Base-by-base conservation (phyloP, 2,329 filamentous ascomycete genomes). In the Fusarium sp. region DNA sequence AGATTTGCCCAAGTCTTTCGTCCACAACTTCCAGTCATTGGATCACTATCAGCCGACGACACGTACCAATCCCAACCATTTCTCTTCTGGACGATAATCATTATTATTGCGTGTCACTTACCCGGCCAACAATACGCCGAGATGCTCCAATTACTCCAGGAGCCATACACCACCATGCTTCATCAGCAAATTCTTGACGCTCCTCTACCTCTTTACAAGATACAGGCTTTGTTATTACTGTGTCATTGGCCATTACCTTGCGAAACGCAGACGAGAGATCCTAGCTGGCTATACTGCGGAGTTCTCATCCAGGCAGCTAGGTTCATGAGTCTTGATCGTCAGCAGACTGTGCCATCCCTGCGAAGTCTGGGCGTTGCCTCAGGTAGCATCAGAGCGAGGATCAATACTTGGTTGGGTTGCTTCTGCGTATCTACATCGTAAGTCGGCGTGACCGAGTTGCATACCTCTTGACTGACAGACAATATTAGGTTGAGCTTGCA, bases 81-180 rank as follows among this genome's bases (percentile, higher is more conserved):
- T 14, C 53, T 75, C 3, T 75, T 75, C 64, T 75, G 73, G 73
- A 75, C 73, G 5, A 73, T 75, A 3, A 10, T 75, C 24, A 31
- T 69, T 1, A 66, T 75, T 1, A 58, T 73, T 12, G 31, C 69
- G 0, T 66, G 65, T 0, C 70, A 71, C 4, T 33, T 75, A 0
- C 61, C 73, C 0, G 67, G 63, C 0, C 3, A 29, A 1, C 24
- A 67, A 0, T 44, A 64, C 4, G 14, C 49, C 0, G 58, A 72
- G 0, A 12, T 75, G 0, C 67, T 55, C 1, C 35, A 58, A 8
- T 20, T 64, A 2, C 62, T 75, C 0, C 35, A 56, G 6, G 38
- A 17, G 0, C 61, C 73, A 0, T 75, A 72, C 6, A 57, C 55
- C 3, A 62, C 29, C 14, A 24, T 75, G 10, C 24, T 75, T 2